Conservation (phyloP, 2,329 filamentous ascomycete species). For the Trichoderma asperellum region DNA sequence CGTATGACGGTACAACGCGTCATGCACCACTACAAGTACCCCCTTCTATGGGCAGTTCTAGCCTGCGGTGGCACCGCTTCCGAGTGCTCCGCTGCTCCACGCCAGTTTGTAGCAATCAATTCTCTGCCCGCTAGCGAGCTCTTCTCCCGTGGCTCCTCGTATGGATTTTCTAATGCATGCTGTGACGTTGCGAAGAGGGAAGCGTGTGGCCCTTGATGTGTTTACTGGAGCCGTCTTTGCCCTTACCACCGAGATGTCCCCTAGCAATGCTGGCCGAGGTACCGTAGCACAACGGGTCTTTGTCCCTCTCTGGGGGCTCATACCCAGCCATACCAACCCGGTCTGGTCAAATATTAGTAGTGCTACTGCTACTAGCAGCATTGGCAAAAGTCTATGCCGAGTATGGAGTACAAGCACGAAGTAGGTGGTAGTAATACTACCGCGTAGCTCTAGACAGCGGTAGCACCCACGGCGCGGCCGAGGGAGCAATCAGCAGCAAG, state of each 20-base stretch:
- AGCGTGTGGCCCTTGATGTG: neutral
- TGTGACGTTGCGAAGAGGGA: neutral
- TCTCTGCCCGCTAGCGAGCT: neutral
- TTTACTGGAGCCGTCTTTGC: constrained; percentile 6
- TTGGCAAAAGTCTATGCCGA: constrained; percentile 2
- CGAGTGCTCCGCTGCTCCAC: constrained; percentile 21
- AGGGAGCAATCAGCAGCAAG: constrained; percentile 18
- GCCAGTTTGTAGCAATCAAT: neutral
- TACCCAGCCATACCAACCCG: constrained; percentile 23
- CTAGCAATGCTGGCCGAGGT: constrained; percentile 5
- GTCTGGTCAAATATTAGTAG: neutral
- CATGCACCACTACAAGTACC: constrained; percentile 43
- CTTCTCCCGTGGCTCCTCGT: neutral
- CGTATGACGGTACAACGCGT: constrained; percentile 44
- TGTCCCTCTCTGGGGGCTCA: constrained; percentile 10
- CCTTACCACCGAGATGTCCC: neutral
- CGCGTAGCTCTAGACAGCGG: constrained; percentile 1
- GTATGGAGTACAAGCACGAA: neutral
- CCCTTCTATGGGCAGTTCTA: constrained; percentile 32
- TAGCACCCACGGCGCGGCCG: constrained; percentile 15
- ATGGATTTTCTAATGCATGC: constrained; percentile 3
- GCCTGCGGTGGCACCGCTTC: constrained; percentile 12
- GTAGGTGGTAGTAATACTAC: neutral
- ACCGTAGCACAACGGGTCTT: neutral
- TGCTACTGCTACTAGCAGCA: neutral